A percentile compares a stretch with the other conserved stretches of the same genome.
phyloP scores from a whole-genome alignment of 225 moss, liverwort and hornwort genomes.

The Polytrichum commune region DNA sequence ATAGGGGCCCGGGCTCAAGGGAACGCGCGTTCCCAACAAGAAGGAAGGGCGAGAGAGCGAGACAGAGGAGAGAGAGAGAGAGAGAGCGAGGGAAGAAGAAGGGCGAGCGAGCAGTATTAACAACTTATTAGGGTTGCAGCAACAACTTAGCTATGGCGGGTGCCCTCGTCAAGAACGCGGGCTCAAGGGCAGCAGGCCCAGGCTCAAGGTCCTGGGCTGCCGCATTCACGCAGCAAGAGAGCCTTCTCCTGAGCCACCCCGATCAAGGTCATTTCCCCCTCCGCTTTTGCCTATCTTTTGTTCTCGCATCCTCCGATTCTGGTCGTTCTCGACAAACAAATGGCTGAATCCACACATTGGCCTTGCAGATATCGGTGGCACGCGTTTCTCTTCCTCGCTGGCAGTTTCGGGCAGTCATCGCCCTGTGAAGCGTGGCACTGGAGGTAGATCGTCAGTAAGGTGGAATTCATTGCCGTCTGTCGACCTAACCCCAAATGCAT shows the following conservation, averaged over 20 bases:
- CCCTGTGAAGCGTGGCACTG: slow-evolving; percentile 71
- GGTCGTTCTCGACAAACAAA: too few species aligned
- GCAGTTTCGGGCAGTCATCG: slow-evolving; percentile 45
- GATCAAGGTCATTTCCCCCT: background rate
- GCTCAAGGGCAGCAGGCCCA: slow-evolving; percentile 10
- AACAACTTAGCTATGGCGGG: slow-evolving; percentile 40
- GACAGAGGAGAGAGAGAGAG: too few species aligned
- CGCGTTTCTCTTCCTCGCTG: slow-evolving; percentile 53
- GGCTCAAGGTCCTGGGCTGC: slow-evolving; percentile 28
- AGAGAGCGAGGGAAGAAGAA: too few species aligned
- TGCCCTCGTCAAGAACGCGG: slow-evolving; percentile 36
- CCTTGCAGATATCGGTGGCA: slow-evolving; percentile 11
- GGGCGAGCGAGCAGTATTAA: background rate
- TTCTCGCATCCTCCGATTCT: too few species aligned
- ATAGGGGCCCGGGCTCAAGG: too few species aligned
- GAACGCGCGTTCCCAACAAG: too few species aligned
- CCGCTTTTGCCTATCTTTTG: background rate
- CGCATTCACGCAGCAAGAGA: slow-evolving; percentile 27
- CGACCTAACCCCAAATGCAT: background rate
- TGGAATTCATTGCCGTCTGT: slow-evolving; percentile 11
- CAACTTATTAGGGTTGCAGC: slow-evolving; percentile 28
- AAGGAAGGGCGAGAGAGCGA: too few species aligned
- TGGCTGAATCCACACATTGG: background rate
- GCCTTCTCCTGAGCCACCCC: slow-evolving; percentile 10
- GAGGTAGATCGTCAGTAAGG: slow-evolving; percentile 96